Evolutionary conservation across 345 rosid species (phyloP).

Genomic region (Geranium rotundifolium): DNA sequence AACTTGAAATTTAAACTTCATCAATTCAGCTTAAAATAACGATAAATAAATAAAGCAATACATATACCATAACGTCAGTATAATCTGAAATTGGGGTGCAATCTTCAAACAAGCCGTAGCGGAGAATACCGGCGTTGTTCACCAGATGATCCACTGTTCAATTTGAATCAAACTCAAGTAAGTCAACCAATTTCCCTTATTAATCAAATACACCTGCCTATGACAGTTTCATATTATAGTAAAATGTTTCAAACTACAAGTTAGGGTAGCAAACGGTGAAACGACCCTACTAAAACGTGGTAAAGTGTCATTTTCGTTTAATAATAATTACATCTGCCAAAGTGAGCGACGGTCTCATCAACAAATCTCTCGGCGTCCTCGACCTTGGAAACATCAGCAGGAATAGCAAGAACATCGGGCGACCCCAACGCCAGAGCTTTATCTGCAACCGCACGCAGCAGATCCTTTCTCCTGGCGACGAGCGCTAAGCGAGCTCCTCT

Average conservation of each 20-base stretch:
- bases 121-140: conserved; percentile 15
- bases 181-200: too few species aligned
- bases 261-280: too few species aligned
- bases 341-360: conserved; percentile 12
- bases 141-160: conserved; percentile 25
- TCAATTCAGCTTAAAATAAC: too few species aligned
- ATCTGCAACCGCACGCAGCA: conserved; percentile 13
- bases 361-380: conserved; percentile 13
- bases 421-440: conserved; percentile 16
- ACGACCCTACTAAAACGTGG: too few species aligned
- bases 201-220: too few species aligned
- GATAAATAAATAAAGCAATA: too few species aligned
- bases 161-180: background rate
- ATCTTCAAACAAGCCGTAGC: conserved; percentile 8
- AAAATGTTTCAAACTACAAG: too few species aligned
- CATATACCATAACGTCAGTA: too few species aligned
- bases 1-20: too few species aligned
- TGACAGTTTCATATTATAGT: too few species aligned
- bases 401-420: conserved; percentile 13
- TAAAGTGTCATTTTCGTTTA: too few species aligned
- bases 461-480: conserved; percentile 17
- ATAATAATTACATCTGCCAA: conserved; percentile 15
- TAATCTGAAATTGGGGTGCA: background rate
- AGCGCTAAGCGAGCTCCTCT: conserved; percentile 24
- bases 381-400: conserved; percentile 15